A percentile compares a stretch with the other conserved stretches of the same genome.
phyloP scores from a whole-genome alignment of 345 rosid genomes.

The Psidium guajava region DNA sequence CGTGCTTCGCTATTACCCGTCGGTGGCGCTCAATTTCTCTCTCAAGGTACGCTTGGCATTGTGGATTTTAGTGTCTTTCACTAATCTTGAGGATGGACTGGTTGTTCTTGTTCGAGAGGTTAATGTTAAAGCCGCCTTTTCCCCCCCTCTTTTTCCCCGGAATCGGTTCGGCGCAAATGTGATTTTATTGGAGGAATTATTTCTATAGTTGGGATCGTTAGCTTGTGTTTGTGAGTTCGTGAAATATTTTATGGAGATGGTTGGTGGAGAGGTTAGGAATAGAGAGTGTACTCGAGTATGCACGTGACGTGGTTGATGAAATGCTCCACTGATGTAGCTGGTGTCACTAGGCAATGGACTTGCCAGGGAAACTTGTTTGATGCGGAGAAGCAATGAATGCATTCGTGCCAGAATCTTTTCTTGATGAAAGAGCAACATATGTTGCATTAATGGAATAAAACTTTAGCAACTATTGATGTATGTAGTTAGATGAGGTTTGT shows the following conservation, averaged over 20 bases:
- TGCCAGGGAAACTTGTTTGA: background rate
- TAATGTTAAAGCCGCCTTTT: background rate
- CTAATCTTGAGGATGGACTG: background rate
- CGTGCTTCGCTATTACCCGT: constrained; percentile 88
- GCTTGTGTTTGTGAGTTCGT: background rate
- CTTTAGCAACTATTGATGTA: background rate
- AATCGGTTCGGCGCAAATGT: background rate
- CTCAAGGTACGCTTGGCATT: constrained; percentile 40
- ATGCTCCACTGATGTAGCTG: background rate
- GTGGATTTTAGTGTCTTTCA: background rate
- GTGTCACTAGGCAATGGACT: background rate
- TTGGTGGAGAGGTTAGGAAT: background rate
- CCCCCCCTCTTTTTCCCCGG: background rate
- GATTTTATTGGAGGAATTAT: background rate
- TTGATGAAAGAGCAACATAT: background rate
- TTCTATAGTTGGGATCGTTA: background rate
- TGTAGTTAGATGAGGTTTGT: background rate
- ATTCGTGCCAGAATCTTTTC: background rate
- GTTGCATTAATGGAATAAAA: background rate
- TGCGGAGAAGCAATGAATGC: background rate
- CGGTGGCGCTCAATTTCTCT: constrained; percentile 95
- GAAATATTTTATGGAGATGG: background rate
- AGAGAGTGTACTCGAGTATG: constrained; percentile 1
- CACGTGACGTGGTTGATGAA: constrained; percentile 16
- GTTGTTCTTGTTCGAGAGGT: background rate